These are phyloP conservation scores for Globisporangium sylvaticum DNA, from an alignment of 352 stramenopile species.

Conservation along the genomic window DNA sequence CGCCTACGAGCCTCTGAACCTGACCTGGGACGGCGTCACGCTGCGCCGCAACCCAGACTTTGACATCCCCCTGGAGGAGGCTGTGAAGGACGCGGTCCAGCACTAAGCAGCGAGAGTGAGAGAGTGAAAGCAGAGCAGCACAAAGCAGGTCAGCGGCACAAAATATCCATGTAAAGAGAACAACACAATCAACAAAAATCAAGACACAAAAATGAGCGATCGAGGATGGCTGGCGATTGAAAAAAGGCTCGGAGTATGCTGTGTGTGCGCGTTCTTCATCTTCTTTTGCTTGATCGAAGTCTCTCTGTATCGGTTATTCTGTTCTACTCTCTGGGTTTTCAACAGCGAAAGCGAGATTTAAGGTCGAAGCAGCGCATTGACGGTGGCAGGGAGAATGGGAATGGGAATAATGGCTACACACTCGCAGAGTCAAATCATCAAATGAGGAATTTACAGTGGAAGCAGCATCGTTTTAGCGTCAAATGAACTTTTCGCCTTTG, in stretches of 20 bases:
- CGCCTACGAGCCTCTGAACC: slow-evolving; percentile 78
- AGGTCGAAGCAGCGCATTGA: not conserved
- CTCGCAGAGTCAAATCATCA: not conserved
- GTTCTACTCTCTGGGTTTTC: not conserved
- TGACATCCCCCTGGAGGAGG: slow-evolving; percentile 70
- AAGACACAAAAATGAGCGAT: slow-evolving; percentile 1
- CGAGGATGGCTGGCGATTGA: not conserved
- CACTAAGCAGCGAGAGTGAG: not conserved
- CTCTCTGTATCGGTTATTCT: not conserved
- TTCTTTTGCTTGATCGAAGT: not conserved
- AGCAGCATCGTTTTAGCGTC: not conserved
- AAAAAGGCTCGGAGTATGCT: not conserved
- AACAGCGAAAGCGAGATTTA: not conserved
- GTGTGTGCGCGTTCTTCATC: not conserved
- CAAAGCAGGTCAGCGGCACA: not conserved
- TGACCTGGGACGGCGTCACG: slow-evolving; percentile 81
- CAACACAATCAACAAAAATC: slow-evolving; percentile 8
- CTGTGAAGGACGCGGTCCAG: slow-evolving; percentile 36
- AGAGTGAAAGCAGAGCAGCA: slow-evolving; percentile 7
- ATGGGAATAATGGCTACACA: not conserved
- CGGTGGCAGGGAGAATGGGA: not conserved
- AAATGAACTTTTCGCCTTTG: not conserved
- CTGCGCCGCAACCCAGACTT: slow-evolving; percentile 82
- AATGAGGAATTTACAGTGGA: not conserved
- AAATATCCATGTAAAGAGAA: slow-evolving; percentile 14